A percentile compares a stretch with the other conserved stretches of the same genome.
Evolutionary conservation across 768 basidiomycete species (phyloP).

Genomic region (Lentinula detonsa): DNA sequence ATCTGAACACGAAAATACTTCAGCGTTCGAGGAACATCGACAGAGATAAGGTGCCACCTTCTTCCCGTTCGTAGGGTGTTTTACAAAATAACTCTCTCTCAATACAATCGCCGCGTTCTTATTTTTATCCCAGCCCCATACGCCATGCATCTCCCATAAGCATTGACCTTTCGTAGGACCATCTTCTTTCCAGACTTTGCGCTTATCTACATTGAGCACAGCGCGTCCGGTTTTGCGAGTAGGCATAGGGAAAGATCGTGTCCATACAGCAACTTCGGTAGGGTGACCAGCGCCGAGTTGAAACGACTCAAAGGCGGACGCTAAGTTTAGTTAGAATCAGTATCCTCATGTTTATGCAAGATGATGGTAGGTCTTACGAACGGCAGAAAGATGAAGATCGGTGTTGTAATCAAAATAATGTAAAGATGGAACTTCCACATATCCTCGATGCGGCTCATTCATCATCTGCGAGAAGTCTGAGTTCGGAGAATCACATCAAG

Average conservation of each 20-base stretch:
- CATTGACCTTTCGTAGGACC: slow-evolving; percentile 72
- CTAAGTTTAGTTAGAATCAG: slow-evolving; percentile 25
- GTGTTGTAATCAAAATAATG: slow-evolving; percentile 92
- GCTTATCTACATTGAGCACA: slow-evolving; percentile 53
- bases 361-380: slow-evolving; percentile 46
- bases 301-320: slow-evolving; percentile 84
- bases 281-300: slow-evolving; percentile 88
- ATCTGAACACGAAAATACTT: slow-evolving; percentile 34
- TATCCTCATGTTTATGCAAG: background rate
- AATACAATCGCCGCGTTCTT: slow-evolving; percentile 69
- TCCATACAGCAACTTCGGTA: slow-evolving; percentile 72
- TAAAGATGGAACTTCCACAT: slow-evolving; percentile 75
- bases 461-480: slow-evolving; percentile 50
- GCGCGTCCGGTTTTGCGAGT: slow-evolving; percentile 56
- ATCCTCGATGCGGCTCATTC: slow-evolving; percentile 95
- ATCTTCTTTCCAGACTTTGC: slow-evolving; percentile 64
- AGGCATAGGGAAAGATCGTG: slow-evolving; percentile 84
- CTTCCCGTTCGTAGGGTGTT: slow-evolving; percentile 56
- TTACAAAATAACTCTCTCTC: slow-evolving; percentile 79
- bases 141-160: slow-evolving; percentile 87
- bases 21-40: background rate
- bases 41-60: slow-evolving; percentile 37
- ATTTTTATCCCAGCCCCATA: slow-evolving; percentile 82
- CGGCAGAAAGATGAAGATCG: slow-evolving; percentile 78
- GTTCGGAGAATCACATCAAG: background rate